A percentile compares a stretch with the other conserved stretches of the same genome.
Evolutionary conservation across 1,284 basidiomycete species (phyloP).

Genomic region (Salmacisia buchloeana): DNA sequence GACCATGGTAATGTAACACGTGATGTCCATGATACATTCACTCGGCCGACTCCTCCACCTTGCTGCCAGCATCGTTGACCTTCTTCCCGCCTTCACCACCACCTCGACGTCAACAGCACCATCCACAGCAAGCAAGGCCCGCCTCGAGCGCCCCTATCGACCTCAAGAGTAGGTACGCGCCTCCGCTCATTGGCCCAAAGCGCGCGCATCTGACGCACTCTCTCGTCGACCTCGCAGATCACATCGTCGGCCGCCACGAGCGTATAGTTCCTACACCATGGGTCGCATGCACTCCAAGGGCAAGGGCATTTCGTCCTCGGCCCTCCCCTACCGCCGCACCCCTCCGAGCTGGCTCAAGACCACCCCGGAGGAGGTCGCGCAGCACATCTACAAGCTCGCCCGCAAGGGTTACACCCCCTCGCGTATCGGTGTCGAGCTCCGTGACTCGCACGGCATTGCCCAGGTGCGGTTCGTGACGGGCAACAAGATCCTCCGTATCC

Average conservation of each 20-base stretch:
- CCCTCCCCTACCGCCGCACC: constrained; percentile 91
- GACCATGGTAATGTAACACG: background rate
- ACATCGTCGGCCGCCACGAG: no score
- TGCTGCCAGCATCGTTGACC: no score
- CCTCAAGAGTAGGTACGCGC: no score
- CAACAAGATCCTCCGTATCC: constrained; percentile 98
- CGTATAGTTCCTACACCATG: constrained; percentile 29
- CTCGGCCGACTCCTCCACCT: background rate
- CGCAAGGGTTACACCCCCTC: constrained; percentile 96
- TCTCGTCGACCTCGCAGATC: no score
- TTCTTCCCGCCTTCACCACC: no score
- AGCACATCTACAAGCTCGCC: constrained; percentile 95
- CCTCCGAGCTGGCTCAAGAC: constrained; percentile 97
- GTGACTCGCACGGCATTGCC: constrained; percentile 96
- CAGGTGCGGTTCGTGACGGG: constrained; percentile 93
- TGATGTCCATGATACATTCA: background rate
- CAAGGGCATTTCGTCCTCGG: constrained; percentile 65
- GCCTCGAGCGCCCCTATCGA: no score
- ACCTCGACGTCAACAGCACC: no score
- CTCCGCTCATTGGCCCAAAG: no score
- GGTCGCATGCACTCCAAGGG: constrained; percentile 51
- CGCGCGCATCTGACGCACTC: no score
- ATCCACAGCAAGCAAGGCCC: no score
- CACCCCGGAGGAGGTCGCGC: constrained; percentile 86
- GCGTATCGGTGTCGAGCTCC: constrained; percentile 94